Base-by-base conservation (phyloP, 306 rosid genomes). In the Prunus persica region DNA sequence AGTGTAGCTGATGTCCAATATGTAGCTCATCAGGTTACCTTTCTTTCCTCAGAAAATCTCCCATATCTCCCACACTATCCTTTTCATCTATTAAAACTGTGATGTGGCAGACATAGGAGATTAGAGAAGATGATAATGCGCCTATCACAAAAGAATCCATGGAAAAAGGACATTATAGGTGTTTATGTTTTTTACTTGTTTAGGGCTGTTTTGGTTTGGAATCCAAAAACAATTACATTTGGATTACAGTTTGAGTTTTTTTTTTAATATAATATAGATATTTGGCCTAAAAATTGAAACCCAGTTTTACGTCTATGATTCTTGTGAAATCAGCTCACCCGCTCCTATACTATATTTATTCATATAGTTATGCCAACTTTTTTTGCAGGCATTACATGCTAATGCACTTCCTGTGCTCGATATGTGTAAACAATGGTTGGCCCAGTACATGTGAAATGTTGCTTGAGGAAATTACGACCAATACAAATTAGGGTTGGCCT, bases 351-450 rank as follows among this genome's bases (percentile, higher is more conserved):
- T 18, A 69, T 65, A 74, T 38, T 74, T 75, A 74, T 38, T 74
- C 78, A 46, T 73, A 52, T 68, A 52, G 41, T 46, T 27, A 28
- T 73, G 38, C 78, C 28, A 60, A 77, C 83, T 47, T 79, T 80
- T 78, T 78, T 87, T 81, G 87, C 91, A 95, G 98, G 98, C 97
- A 67, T 82, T 92, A 71, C 98, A 95, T 83, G 96, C 97, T 22
- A 95, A 89, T 84, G 96, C 98, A 8, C 98, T 92, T 80, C 96
- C 97, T 1, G 98, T 95, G 80, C 96, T 95, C 68, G 98, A 95
- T 82, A 92, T 95, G 97, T 95, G 98, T 84, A 95, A 95, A 85
- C 98, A 95, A 72, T 95, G 98, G 98, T 83, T 95, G 90, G 96
- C 97, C 78, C 96, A 90, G 83, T 90, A 89, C 85, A 92, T 95